Evolutionary conservation across 1,139 yeast genomes (phyloP), one percentile per base, ranked within the genome.

Genomic region (Dujonia santamariae): DNA sequence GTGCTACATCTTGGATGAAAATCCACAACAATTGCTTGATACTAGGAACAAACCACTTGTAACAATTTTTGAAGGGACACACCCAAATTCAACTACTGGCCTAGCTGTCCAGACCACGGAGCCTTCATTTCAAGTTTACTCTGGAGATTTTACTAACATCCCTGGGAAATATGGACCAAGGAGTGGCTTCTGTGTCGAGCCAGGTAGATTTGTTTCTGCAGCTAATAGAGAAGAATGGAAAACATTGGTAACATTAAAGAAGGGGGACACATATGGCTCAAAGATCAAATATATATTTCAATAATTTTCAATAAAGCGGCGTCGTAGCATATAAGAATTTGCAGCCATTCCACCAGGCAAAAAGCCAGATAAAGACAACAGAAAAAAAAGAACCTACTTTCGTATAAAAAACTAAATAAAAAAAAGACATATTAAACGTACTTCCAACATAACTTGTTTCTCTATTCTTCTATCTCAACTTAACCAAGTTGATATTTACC

Each of bases 51-150:
- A 46, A 4, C 51, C 54, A 21, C 56, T 75, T 41, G 54, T 50
- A 29, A 49, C 60, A 20, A 59, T 75, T 13, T 59, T 70, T 24
- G 70, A 64, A 46, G 75, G 78, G n/a, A 56, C 58, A 18, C 72
- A 73, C 47, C 75, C 79, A 16, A 60, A 59, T 19, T 58, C 80
- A 7, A 17, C 7, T 4, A 53, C 60, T 11, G 53, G 70, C 31
- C 50, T 81, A 30, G 55, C 54, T 12, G 72, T 75, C 12, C 53
- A 58, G 19, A 63, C 85, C 7, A 80, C 87, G 2, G 88, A 81
- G 42, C 88, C 88, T 4, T 61, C 78, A 4, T 79, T 76, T 65
- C 87, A 80, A 54, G 63, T 81, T 35, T 81, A 80, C 56, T 78
- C 86, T 24, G 85, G 85, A 22, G 80, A 75, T 43, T 63, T 62